These are phyloP conservation scores for Hansenula sp. DNA, from an alignment of 1,139 yeast species.

Conservation along the genomic window DNA sequence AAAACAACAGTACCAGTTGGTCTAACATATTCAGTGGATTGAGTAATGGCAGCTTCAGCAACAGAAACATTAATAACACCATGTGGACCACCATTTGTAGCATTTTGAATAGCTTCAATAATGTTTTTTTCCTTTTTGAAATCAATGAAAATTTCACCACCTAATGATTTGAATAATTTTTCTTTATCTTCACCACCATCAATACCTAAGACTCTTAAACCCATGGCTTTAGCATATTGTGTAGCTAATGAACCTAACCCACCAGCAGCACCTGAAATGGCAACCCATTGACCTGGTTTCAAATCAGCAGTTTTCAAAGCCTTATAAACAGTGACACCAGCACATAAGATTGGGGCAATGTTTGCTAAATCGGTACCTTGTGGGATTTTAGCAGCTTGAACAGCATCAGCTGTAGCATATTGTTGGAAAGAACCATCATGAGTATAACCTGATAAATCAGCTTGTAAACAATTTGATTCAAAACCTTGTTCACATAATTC, in stretches of 20 bases:
- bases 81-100: constrained; percentile 71
- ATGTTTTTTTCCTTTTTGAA: constrained; percentile 56
- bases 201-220: constrained; percentile 67
- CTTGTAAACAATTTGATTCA: constrained; percentile 66
- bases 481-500: constrained; percentile 62
- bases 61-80: constrained; percentile 74
- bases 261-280: constrained; percentile 77
- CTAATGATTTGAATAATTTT: constrained; percentile 49
- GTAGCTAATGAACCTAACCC: constrained; percentile 74
- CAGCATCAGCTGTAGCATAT: constrained; percentile 76
- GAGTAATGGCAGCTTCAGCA: constrained; percentile 61
- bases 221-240: constrained; percentile 73
- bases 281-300: constrained; percentile 71
- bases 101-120: constrained; percentile 48
- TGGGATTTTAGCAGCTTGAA: constrained; percentile 71
- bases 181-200: constrained; percentile 74
- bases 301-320: constrained; percentile 68
- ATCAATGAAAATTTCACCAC: constrained; percentile 68
- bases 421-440: constrained; percentile 82
- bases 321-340: constrained; percentile 78
- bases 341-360: constrained; percentile 73
- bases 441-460: constrained; percentile 72
- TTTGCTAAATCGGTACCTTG: constrained; percentile 62
- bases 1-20: constrained; percentile 67
- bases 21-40: constrained; percentile 63